Evolutionary conservation across 2,329 filamentous ascomycete genomes (phyloP).

Genomic region (Penicillium nordicum): DNA sequence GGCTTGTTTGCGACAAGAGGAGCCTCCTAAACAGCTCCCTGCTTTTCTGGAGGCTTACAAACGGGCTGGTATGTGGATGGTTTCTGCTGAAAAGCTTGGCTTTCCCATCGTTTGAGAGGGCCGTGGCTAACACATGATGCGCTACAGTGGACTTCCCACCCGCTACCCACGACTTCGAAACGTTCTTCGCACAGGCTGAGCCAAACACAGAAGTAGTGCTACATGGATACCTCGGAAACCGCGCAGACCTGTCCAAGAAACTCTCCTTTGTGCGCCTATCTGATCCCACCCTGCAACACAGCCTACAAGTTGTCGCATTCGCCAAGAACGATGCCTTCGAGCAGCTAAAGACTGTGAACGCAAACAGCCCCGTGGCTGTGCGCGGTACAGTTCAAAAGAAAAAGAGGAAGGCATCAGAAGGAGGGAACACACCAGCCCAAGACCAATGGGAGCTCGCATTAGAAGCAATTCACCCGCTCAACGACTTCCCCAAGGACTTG

Average conservation of each 20-base stretch:
- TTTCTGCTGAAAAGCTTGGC: too few relatives aligned
- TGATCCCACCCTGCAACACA: constrained; percentile 43
- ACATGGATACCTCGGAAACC: constrained; percentile 69
- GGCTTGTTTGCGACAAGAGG: constrained; percentile 22
- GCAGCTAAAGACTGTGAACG: constrained; percentile 44
- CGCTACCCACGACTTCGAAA: constrained; percentile 42
- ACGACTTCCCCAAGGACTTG: constrained; percentile 70
- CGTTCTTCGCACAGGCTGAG: constrained; percentile 31
- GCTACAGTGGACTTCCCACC: constrained; percentile 46
- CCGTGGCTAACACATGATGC: constrained; percentile 12
- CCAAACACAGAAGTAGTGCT: constrained; percentile 50
- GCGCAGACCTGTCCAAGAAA: constrained; percentile 64
- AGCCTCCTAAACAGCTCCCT: constrained; percentile 12
- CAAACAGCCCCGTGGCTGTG: constrained; percentile 55
- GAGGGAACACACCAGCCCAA: constrained; percentile 26
- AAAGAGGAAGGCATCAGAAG: constrained; percentile 32
- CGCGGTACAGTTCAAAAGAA: constrained; percentile 48
- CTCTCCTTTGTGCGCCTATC: constrained; percentile 66
- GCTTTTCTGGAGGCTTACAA: constrained; percentile 45
- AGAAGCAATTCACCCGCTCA: constrained; percentile 63
- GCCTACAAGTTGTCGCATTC: constrained; percentile 51
- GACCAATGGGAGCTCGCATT: constrained; percentile 59
- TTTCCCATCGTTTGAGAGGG: not conserved
- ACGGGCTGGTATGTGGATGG: constrained; percentile 39
- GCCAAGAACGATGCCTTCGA: constrained; percentile 37